A percentile compares a stretch with the other conserved stretches of the same genome.
Evolutionary conservation across 805 yeast genomes (phyloP).

Genomic region (Ogataea pini): DNA sequence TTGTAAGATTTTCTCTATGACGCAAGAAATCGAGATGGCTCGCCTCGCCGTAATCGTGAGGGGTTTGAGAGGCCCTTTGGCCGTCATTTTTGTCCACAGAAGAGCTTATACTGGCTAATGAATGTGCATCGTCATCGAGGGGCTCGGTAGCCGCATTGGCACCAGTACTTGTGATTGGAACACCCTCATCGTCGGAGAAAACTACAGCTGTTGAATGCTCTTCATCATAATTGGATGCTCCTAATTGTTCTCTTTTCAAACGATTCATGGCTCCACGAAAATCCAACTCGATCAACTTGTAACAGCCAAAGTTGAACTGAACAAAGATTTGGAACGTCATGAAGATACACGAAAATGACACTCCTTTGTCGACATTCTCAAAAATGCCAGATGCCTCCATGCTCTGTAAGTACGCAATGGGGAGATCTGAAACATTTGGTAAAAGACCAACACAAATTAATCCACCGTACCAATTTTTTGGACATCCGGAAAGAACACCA

Average conservation of each 20-base stretch:
- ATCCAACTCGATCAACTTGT: constrained; percentile 68
- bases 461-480: constrained; percentile 78
- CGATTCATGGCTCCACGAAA: constrained; percentile 42
- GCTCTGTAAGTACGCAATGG: constrained; percentile 80
- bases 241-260: constrained; percentile 30
- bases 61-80: neutral
- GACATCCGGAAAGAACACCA: constrained; percentile 55
- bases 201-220: constrained; percentile 12
- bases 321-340: constrained; percentile 65
- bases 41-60: constrained; percentile 2
- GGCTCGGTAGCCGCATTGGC: neutral
- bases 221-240: constrained; percentile 17
- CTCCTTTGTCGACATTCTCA: constrained; percentile 66
- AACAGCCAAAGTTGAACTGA: constrained; percentile 77
- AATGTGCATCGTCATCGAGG: constrained; percentile 1
- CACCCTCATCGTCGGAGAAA: constrained; percentile 18
- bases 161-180: too few species aligned
- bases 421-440: constrained; percentile 80
- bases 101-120: constrained; percentile 16
- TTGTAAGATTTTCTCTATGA: constrained; percentile 2
- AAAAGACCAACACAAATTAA: constrained; percentile 65
- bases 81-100: constrained; percentile 4
- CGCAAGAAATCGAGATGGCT: constrained; percentile 8
- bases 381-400: constrained; percentile 64
- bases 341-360: constrained; percentile 80